Base-by-base conservation (phyloP, 169 alveolate genomes). In the Besnoitia besnoiti region DNA sequence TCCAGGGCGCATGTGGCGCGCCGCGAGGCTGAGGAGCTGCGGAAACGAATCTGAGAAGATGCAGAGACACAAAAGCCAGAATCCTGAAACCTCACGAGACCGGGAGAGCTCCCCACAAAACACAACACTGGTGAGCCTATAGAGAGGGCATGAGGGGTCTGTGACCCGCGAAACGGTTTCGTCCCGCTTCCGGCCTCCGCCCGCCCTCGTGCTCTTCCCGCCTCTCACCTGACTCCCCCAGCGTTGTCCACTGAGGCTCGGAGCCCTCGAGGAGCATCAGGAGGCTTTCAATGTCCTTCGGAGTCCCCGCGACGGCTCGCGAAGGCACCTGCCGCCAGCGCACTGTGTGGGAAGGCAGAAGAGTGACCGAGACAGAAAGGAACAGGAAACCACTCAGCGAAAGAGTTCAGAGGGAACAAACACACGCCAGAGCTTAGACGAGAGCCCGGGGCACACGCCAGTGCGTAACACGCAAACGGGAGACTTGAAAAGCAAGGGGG, bases 1-100 rank as follows among this genome's bases (percentile, higher is more conserved):
- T 5, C 80, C 80, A 7, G 24, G 80, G 44, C 80, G n/a, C 80
- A 67, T 67, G 80, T n/a, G 80, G 39, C 80, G 80, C 80, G 44
- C 46, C 39, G 80, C 80, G 39, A 67, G 24, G n/a, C 80, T 67
- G 24, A 67, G 24, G 47, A 35, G 47, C n/a, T 67, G 80, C 39
- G 80, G 80, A 24, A 67, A 67, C 44, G 44, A 14, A 1, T 37
- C 80, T 67, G 80, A 10, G 62, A 50, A 50, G 62, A 10, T 14
- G 19, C 10, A 19, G 30, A 50, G 62, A 19, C 30, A 19, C 19
- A 50, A 19, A 10, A 50, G 62, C 62, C 10, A 19, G 30, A 50
- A 19, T 19, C 10, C 30, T 19, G 62, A 10, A 50, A 19, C 62
- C n/a, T n/a, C n/a, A n/a, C n/a, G n/a, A n/a, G n/a, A 67, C 44